Base-by-base conservation (phyloP, 768 basidiomycete genomes). In the Grammothele lineata region DNA sequence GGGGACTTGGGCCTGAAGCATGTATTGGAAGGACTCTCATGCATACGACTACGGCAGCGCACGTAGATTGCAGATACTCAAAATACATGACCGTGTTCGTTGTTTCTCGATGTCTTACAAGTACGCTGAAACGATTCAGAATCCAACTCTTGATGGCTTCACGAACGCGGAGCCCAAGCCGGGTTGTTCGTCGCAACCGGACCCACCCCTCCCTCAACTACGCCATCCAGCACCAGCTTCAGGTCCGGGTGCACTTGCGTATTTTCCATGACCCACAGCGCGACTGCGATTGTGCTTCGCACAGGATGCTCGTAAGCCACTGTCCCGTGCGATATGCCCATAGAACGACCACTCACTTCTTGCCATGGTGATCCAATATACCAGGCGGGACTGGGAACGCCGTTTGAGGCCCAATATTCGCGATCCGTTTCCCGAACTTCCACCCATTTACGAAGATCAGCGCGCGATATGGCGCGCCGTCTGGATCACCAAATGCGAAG, bases 361-460 rank as follows among this genome's bases (percentile, higher is more conserved):
- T 64, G 26, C 88, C 89, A 25, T 70, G 70, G 54, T 85, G 87
- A 57, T 89, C 65, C 43, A 92, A 60, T 27, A 92, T 89, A 2
- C 90, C 90, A 59, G 87, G 76, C 40, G 85, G 89, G 4, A 92
- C 87, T 1, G 89, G 87, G 76, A 90, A 92, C 56, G 80, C 83
- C 36, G 75, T 68, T 62, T 92, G 88, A 14, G 89, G 88, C 12
- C 66, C 66, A 8, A 63, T 53, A 32, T 63, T 66, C 2, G 59
- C 62, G 1, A 64, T 62, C 1, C 66, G 57, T 66, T 90, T 91
- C 9, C 89, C 90, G 78, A 88, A 87, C 78, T 85, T 84, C 90
- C 89, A 92, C 12, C 89, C 90, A 56, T 92, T 91, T n/a, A 92
- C 83, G 48, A 86, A 91, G 33, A 92, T 54, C 37, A 79, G 70